These are phyloP conservation scores for Nephelium lappaceum DNA, from an alignment of 345 rosid genomes.

Conservation along the genomic window DNA sequence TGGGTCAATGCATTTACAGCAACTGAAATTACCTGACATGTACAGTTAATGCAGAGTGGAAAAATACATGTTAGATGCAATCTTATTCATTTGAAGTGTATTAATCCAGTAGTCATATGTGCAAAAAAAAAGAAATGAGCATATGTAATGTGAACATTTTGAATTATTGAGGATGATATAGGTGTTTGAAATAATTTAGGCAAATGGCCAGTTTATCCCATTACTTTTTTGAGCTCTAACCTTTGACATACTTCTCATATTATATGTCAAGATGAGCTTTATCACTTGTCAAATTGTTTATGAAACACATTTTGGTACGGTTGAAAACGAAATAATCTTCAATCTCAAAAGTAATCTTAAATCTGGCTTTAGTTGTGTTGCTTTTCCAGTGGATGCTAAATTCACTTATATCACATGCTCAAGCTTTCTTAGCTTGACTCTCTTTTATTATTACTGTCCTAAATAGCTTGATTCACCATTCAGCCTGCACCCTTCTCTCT, in stretches of 20 bases:
- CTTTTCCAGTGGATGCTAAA: background rate
- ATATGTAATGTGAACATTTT: background rate
- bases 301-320: background rate
- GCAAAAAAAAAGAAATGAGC: background rate
- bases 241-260: background rate
- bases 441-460: background rate
- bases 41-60: background rate
- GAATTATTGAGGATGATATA: background rate
- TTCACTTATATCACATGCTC: background rate
- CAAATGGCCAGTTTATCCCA: background rate
- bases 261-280: background rate
- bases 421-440: background rate
- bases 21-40: background rate
- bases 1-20: background rate
- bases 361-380: background rate
- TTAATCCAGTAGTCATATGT: background rate
- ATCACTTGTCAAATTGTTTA: background rate
- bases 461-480: background rate
- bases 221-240: background rate
- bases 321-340: no score
- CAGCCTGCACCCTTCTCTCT: background rate
- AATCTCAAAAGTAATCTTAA: no score
- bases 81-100: background rate
- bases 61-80: background rate
- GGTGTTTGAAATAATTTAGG: background rate